phyloP scores from a whole-genome alignment of 1,139 yeast species.

The Yamadazyma triangularis region DNA sequence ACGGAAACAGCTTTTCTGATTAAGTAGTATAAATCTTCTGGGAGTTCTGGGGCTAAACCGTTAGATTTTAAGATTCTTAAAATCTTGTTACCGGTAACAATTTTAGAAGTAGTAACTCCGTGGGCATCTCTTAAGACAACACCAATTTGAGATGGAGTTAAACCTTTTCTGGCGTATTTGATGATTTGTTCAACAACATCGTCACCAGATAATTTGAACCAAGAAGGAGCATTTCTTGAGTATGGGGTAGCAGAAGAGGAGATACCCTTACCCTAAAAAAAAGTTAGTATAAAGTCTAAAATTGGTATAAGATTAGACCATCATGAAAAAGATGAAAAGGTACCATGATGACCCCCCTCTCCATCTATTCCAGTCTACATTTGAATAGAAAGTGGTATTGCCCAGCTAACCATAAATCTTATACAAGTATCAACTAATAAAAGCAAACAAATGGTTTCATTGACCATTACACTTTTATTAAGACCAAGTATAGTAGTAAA shows the following conservation, averaged over 20 bases:
- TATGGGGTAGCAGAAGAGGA: constrained; percentile 99
- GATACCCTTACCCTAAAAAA: constrained; percentile 91
- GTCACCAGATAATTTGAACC: constrained; percentile 98
- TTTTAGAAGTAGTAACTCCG: constrained; percentile 97
- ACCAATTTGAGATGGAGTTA: constrained; percentile 99
- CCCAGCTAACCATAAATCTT: constrained; percentile 8
- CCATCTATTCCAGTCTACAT: constrained; percentile 4
- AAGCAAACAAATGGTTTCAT: constrained; percentile 9
- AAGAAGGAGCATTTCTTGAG: constrained; percentile 98
- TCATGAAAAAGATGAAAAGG: too few species aligned
- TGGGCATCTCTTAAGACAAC: constrained; percentile 99
- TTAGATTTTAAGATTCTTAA: constrained; percentile 98
- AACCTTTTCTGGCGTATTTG: constrained; percentile 99
- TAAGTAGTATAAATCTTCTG: constrained; percentile 99
- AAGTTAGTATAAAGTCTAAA: constrained; percentile 39
- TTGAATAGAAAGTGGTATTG: constrained; percentile 13
- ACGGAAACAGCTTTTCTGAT: constrained; percentile 99
- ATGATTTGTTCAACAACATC: constrained; percentile 96
- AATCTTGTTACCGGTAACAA: constrained; percentile 99
- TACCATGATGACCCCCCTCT: too few species aligned
- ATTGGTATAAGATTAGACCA: too few species aligned
- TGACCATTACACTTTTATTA: constrained; percentile 11
- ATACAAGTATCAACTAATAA: constrained; percentile 9
- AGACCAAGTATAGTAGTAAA: constrained; percentile 13
- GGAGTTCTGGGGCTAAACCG: constrained; percentile 99